Percentiles rank a stretch among this genome's conserved stretches.
These are phyloP conservation scores for Sarcomyxa edulis DNA, from an alignment of 768 basidiomycete genomes.

Conservation along the genomic window DNA sequence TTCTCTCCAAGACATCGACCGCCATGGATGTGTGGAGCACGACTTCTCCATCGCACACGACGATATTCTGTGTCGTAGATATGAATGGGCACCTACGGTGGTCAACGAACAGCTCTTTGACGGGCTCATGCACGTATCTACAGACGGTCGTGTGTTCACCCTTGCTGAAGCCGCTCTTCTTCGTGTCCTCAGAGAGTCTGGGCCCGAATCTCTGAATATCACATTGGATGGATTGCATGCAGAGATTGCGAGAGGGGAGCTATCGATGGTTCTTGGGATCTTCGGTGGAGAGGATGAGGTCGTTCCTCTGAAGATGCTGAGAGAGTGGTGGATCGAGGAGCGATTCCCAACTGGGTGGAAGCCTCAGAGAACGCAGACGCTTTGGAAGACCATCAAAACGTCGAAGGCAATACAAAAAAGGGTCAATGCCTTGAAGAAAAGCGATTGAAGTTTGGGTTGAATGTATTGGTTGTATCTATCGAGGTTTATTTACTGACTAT, in stretches of 20 bases:
- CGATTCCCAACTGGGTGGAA: constrained; percentile 29
- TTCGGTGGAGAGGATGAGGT: constrained; percentile 12
- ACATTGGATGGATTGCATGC: constrained; percentile 29
- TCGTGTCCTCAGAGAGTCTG: constrained; percentile 27
- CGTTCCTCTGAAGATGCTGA: constrained; percentile 20
- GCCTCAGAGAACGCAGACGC: constrained; percentile 3
- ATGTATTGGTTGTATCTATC: too few species aligned
- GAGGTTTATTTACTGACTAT: too few species aligned
- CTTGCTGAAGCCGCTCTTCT: constrained; percentile 21
- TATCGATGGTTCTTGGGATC: constrained; percentile 34
- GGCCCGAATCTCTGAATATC: constrained; percentile 7
- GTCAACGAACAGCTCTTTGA: constrained; percentile 9
- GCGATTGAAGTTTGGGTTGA: too few species aligned
- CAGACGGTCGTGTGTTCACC: constrained; percentile 16
- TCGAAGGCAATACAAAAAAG: too few species aligned
- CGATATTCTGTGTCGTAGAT: constrained; percentile 13
- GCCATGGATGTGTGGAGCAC: constrained; percentile 31
- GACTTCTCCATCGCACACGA: constrained; percentile 32
- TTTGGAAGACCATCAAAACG: constrained; percentile 6
- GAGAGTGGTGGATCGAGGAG: constrained; percentile 26
- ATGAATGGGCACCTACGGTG: constrained; percentile 24
- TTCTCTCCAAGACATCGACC: constrained; percentile 19
- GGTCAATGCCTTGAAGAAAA: too few species aligned
- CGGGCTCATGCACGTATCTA: constrained; percentile 7
- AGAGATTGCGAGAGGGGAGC: constrained; percentile 38